A percentile compares a stretch with the other conserved stretches of the same genome.
phyloP scores from a whole-genome alignment of 2,329 filamentous ascomycete species.

The Ophiostoma himal-ulmi region DNA sequence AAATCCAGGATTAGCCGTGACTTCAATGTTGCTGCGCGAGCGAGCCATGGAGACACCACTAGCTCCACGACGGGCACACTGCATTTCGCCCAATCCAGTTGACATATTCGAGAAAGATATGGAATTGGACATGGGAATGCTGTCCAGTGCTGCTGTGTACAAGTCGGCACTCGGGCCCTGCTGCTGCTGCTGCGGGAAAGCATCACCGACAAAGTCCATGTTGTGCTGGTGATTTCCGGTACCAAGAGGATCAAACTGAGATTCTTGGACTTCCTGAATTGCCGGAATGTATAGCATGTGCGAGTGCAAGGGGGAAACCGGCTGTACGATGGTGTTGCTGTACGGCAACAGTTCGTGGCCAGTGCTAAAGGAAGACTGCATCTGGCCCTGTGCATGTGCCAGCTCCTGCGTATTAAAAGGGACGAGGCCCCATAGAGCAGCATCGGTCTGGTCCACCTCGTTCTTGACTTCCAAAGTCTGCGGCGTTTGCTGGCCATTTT shows the following conservation, averaged over 20 bases:
- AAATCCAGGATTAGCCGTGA: neutral
- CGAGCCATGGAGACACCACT: neutral
- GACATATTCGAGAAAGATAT: neutral
- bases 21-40: neutral
- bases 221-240: neutral
- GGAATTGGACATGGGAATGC: neutral
- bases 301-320: neutral
- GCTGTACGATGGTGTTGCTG: neutral
- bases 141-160: neutral
- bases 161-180: neutral
- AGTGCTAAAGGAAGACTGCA: neutral
- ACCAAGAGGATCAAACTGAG: neutral
- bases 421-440: neutral
- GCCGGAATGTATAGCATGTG: neutral
- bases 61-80: neutral
- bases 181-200: neutral
- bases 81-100: neutral
- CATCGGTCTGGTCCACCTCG: neutral
- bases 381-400: neutral
- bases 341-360: neutral
- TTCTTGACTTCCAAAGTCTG: neutral
- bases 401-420: neutral
- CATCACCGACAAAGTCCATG: neutral
- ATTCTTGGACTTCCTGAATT: neutral
- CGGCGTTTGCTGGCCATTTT: neutral